These are phyloP conservation scores for Guadua angustifolia DNA, from an alignment of 176 grass and related monocot species.

Conservation along the genomic window DNA sequence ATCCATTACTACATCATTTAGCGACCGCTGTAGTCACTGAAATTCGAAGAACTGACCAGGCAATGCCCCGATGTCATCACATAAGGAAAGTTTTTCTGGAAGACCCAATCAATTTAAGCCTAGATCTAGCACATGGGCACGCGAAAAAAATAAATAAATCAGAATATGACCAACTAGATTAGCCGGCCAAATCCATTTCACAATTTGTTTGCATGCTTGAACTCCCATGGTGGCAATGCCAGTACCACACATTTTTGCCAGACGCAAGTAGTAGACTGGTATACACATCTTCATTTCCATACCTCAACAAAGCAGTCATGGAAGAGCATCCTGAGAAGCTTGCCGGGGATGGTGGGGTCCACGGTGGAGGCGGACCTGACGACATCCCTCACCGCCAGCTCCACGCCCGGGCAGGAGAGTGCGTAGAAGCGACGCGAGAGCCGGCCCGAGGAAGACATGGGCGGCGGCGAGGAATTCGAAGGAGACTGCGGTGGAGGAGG, in stretches of 20 bases:
- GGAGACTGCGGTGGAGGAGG: slow-evolving; percentile 9
- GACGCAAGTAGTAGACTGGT: neutral
- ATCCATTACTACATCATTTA: neutral
- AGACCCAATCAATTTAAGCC: neutral
- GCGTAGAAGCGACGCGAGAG: slow-evolving; percentile 76
- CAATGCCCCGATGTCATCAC: neutral
- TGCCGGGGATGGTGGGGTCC: slow-evolving; percentile 70
- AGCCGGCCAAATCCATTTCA: too few species aligned
- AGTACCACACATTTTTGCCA: neutral
- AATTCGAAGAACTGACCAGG: neutral
- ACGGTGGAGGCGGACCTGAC: slow-evolving; percentile 58
- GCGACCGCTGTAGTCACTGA: neutral
- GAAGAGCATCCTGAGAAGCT: slow-evolving; percentile 89
- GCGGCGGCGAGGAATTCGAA: slow-evolving; percentile 24
- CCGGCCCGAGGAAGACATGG: slow-evolving; percentile 40
- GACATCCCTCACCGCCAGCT: slow-evolving; percentile 70
- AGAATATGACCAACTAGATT: too few species aligned
- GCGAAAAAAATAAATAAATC: neutral
- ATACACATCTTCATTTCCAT: neutral
- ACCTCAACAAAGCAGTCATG: slow-evolving; percentile 98
- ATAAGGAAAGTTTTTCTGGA: neutral
- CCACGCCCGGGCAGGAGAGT: slow-evolving; percentile 67
- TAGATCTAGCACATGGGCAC: slow-evolving; percentile 16
- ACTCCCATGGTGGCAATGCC: neutral
- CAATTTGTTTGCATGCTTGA: too few species aligned